Conservation (phyloP, 805 yeast genomes). For the Yamadazyma paraphyllophila region DNA sequence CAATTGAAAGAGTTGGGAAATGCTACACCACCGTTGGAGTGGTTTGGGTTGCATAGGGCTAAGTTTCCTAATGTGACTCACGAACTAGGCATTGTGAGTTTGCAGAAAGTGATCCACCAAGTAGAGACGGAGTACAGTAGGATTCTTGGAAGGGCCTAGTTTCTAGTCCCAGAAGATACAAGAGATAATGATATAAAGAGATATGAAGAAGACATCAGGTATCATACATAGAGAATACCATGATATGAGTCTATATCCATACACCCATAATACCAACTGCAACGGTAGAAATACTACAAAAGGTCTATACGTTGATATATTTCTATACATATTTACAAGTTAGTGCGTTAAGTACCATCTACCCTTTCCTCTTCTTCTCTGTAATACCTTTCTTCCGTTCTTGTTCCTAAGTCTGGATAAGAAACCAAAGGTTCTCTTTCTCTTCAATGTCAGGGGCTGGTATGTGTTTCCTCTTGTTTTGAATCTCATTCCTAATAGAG, state of each 20-base stretch:
- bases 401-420: conserved; percentile 75
- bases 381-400: conserved; percentile 75
- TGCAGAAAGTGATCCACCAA: conserved; percentile 72
- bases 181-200: neutral
- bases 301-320: conserved; percentile 2
- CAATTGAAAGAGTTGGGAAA: conserved; percentile 87
- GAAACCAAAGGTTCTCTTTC: conserved; percentile 90
- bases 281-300: too few species aligned
- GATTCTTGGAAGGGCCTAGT: conserved; percentile 43
- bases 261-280: too few species aligned
- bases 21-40: conserved; percentile 97
- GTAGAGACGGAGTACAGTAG: conserved; percentile 56
- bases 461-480: conserved; percentile 90
- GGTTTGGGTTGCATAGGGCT: conserved; percentile 93
- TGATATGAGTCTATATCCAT: too few species aligned
- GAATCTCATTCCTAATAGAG: conserved; percentile 54
- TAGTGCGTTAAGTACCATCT: conserved; percentile 90
- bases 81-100: conserved; percentile 66
- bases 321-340: conserved; percentile 11
- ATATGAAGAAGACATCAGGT: too few species aligned
- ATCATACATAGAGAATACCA: too few species aligned
- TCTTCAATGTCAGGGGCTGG: conserved; percentile 87
- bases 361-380: conserved; percentile 80
- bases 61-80: conserved; percentile 86
- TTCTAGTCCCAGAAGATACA: neutral